A percentile compares a stretch with the other conserved stretches of the same genome.
Conservation (phyloP, 352 stramenopile species). For the Pythium folliculosum region DNA sequence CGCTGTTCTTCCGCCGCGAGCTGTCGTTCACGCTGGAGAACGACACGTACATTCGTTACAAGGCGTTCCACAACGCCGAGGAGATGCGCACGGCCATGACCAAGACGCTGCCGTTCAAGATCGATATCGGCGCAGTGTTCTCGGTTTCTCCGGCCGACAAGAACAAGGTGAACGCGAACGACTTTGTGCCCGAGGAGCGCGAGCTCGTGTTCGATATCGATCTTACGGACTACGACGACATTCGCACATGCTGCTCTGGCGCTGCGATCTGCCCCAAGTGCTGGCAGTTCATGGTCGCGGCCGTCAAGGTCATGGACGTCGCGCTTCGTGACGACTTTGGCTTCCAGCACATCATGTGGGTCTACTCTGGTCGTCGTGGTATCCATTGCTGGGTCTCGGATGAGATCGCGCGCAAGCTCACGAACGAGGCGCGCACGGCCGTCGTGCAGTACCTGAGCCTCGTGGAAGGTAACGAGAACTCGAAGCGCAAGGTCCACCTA, state of each 20-base stretch:
- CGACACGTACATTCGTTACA: conserved; percentile 99
- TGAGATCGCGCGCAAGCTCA: conserved; percentile 89
- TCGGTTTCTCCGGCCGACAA: conserved; percentile 84
- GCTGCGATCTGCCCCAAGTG: conserved; percentile 93
- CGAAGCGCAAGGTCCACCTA: conserved; percentile 90
- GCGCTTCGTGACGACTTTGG: conserved; percentile 96
- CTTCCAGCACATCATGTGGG: conserved; percentile 98
- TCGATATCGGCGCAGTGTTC: conserved; percentile 99
- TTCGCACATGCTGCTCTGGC: conserved; percentile 94
- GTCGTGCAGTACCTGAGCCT: conserved; percentile 97
- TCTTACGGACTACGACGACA: conserved; percentile 99
- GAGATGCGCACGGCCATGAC: conserved; percentile 87
- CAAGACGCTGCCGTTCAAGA: conserved; percentile 97
- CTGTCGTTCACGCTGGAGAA: conserved; percentile 98
- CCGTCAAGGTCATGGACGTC: conserved; percentile 94
- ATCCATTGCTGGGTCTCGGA: conserved; percentile 99
- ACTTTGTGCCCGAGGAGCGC: conserved; percentile 93
- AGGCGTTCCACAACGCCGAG: conserved; percentile 89
- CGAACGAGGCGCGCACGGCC: conserved; percentile 95
- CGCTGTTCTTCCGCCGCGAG: conserved; percentile 92
- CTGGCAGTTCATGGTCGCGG: conserved; percentile 98
- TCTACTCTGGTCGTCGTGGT: conserved; percentile 98
- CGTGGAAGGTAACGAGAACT: conserved; percentile 89
- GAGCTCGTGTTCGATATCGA: conserved; percentile 99
- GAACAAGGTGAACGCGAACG: conserved; percentile 76